Evolutionary conservation across 2,329 filamentous ascomycete species (phyloP).

Genomic region (Paraphaeosphaeria minitans): DNA sequence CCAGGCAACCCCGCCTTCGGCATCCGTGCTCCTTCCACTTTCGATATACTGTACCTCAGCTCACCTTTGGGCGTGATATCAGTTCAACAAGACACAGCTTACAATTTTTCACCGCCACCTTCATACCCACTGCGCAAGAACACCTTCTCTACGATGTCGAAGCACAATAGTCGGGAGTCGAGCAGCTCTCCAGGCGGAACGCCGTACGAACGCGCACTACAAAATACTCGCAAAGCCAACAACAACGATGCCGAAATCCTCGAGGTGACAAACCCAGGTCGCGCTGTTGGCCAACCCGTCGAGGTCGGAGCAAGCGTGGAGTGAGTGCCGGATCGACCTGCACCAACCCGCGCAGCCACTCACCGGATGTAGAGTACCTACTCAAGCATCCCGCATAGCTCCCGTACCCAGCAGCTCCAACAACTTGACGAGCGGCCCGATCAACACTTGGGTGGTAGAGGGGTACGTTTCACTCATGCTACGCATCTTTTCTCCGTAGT

Average conservation of each 20-base stretch:
- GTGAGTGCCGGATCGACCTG: neutral
- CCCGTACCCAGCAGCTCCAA: neutral
- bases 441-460: neutral
- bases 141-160: neutral
- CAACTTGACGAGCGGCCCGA: neutral
- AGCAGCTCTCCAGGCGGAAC: no score
- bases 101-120: neutral
- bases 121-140: neutral
- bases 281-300: neutral
- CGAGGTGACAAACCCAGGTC: neutral
- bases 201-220: neutral
- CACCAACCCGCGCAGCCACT: neutral
- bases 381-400: neutral
- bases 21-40: neutral
- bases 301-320: neutral
- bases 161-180: neutral
- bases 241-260: neutral
- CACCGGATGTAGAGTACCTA: neutral
- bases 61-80: neutral
- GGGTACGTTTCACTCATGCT: neutral
- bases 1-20: no score
- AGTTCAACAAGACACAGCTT: neutral
- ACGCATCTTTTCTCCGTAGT: neutral
- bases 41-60: neutral
- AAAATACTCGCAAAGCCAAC: neutral